Conservation (phyloP, 2,329 filamentous ascomycete genomes). For the Pseudogymnoascus verrucosus region DNA sequence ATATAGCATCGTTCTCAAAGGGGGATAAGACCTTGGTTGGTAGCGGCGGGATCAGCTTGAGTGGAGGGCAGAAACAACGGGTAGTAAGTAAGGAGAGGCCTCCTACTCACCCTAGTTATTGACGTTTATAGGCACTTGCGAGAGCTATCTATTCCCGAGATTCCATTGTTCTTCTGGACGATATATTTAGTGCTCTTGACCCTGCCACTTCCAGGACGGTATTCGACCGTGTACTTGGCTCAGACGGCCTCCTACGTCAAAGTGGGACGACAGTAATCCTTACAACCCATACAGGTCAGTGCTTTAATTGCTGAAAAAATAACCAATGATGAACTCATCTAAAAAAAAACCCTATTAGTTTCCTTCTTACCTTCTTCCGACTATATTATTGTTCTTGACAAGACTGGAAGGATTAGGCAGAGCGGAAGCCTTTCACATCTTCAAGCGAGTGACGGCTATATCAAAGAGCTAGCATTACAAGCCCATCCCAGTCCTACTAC, state of each 20-base stretch:
- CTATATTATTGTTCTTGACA: not conserved
- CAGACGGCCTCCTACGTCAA: slow-evolving; percentile 13
- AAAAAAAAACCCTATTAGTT: not conserved
- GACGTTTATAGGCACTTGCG: slow-evolving; percentile 19
- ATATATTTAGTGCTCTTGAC: slow-evolving; percentile 21
- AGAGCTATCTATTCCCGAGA: slow-evolving; percentile 18
- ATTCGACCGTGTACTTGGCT: slow-evolving; percentile 16
- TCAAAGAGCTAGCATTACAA: not conserved
- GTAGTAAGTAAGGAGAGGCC: slow-evolving; percentile 10
- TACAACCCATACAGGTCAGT: slow-evolving; percentile 25
- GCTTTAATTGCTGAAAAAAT: not conserved
- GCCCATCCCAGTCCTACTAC: not conserved
- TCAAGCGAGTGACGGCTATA: not conserved
- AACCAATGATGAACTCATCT: not conserved
- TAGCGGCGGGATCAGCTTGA: slow-evolving; percentile 25
- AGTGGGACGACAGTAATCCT: slow-evolving; percentile 30
- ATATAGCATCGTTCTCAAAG: slow-evolving; percentile 17
- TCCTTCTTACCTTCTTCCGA: not conserved
- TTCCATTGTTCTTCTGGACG: slow-evolving; percentile 18
- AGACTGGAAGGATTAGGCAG: not conserved
- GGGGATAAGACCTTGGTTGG: slow-evolving; percentile 23
- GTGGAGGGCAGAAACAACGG: slow-evolving; percentile 22
- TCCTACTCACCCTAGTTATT: not conserved
- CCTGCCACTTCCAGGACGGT: slow-evolving; percentile 15
- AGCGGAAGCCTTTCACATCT: not conserved